Evolutionary conservation across 352 stramenopile genomes (phyloP), one percentile per base, ranked within the genome.

Genomic region (Pythium scleroteichum): DNA sequence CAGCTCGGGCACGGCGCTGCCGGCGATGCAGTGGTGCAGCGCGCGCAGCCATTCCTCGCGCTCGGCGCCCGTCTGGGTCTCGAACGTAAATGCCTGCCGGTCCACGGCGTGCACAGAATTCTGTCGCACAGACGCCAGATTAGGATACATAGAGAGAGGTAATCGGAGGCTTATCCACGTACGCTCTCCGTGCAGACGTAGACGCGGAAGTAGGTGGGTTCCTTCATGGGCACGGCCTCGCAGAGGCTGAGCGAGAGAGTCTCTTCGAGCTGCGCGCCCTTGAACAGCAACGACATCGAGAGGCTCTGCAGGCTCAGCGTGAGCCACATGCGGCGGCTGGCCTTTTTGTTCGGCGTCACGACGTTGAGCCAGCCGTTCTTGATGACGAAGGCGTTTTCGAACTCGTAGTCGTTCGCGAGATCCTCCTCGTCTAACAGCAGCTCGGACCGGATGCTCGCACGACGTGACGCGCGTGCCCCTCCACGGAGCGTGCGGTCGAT

Each of bases 321-420:
- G 57, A 91, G 85, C 84, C 84, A 93, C 47, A 91, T 56, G 3
- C 83, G 73, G 19, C 81, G 79, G 23, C 65, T 71, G 16, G 56
- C 57, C 20, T 62, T 72, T 19, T 68, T 68, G 19, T 76, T 68
- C 3, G 75, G 71, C 17, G 62, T 73, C 35, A 71, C 75, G 3
- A 92, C 77, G 33, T 92, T 92, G 16, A 95, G 66, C 86, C 86
- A 95, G 4, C 86, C 86, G 38, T 92, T 91, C 70, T 95, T 95
- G 65, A 95, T 94, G 33, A 88, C 79, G 47, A 92, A 79, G 17
- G 78, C 80, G 53, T 73, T 78, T 68, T 87, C 78, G 26, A 90
- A 62, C 52, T 87, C 79, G 52, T 82, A 87, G 29, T 77, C 78
- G 38, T 71, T 88, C 10, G 76, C 66, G 0, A 59, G 52, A 6